phyloP scores from a whole-genome alignment of 805 yeast genomes.

The Teunomyces gatunensis region DNA sequence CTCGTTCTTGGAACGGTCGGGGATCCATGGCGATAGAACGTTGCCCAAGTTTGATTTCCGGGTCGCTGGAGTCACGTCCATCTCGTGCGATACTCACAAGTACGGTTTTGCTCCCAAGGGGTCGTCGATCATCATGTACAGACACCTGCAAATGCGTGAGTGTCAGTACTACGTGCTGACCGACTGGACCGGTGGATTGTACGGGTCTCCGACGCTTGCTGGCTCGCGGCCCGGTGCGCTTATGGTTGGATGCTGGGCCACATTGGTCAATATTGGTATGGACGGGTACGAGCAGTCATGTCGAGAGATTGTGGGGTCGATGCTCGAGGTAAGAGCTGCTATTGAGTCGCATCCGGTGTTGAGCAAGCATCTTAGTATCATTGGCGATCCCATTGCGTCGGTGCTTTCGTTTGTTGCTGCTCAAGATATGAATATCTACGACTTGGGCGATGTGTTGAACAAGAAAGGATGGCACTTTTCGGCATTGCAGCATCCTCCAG shows the following conservation, averaged over 20 bases:
- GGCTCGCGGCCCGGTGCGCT: constrained; percentile 97
- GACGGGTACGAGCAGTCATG: constrained; percentile 77
- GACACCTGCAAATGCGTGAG: constrained; percentile 61
- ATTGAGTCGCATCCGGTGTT: constrained; percentile 45
- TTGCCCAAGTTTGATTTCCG: constrained; percentile 76
- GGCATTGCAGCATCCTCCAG: constrained; percentile 85
- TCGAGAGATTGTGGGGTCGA: constrained; percentile 61
- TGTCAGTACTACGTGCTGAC: constrained; percentile 81
- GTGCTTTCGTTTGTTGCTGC: constrained; percentile 81
- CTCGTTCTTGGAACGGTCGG: constrained; percentile 66
- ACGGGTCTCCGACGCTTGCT: constrained; percentile 94
- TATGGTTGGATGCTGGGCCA: constrained; percentile 98
- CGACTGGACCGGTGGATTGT: constrained; percentile 93
- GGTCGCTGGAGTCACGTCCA: constrained; percentile 88
- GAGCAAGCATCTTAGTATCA: constrained; percentile 54
- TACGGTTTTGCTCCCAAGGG: constrained; percentile 99
- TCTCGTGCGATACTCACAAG: constrained; percentile 98
- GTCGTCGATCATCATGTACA: constrained; percentile 87
- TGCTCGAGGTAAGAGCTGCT: constrained; percentile 52
- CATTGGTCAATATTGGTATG: constrained; percentile 76
- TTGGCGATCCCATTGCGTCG: constrained; percentile 84
- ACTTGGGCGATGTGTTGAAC: constrained; percentile 67
- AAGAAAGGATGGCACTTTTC: constrained; percentile 85
- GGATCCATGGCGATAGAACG: constrained; percentile 42
- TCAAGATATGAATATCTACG: constrained; percentile 60